A percentile compares a stretch with the other conserved stretches of the same genome.
These are phyloP conservation scores for Coemansia sp. DNA, from an alignment of 192 early-diverging fungal genomes.

Conservation along the genomic window DNA sequence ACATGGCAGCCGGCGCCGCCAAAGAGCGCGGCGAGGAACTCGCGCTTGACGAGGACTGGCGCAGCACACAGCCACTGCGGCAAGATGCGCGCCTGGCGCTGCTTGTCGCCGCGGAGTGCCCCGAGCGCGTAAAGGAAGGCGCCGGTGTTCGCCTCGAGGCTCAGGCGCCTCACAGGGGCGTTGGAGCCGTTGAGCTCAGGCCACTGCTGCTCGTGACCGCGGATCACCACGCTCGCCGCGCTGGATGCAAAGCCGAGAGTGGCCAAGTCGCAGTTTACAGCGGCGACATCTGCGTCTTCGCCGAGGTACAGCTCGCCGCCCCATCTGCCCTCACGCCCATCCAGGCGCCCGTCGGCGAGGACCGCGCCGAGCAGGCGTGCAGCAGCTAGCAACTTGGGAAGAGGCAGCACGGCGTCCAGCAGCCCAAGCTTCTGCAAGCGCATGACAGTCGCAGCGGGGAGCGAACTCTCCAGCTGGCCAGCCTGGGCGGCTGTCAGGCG, in stretches of 20 bases:
- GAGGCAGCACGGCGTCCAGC: constrained; percentile 21
- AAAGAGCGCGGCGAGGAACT: constrained; percentile 34
- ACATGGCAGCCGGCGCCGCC: constrained; percentile 2
- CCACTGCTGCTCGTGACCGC: background rate
- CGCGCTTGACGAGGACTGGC: constrained; percentile 22
- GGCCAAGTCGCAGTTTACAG: constrained; percentile 22
- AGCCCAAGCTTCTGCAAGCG: constrained; percentile 17
- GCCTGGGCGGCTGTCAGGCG: background rate
- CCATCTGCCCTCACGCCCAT: background rate
- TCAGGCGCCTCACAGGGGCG: background rate
- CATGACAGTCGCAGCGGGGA: background rate
- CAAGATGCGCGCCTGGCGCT: background rate
- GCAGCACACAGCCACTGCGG: constrained; percentile 27
- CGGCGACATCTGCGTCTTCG: constrained; percentile 17
- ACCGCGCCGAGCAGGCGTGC: constrained; percentile 18
- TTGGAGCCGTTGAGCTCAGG: too few species aligned
- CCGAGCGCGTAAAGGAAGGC: constrained; percentile 15
- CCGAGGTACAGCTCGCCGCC: constrained; percentile 10
- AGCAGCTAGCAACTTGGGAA: constrained; percentile 24
- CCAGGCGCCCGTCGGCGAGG: background rate
- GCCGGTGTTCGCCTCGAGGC: background rate
- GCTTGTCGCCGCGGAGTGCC: background rate
- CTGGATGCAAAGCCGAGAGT: constrained; percentile 17
- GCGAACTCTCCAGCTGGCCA: background rate
- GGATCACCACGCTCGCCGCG: background rate